Evolutionary conservation across 148 eudicot genomes (phyloP).

Genomic region (Chenopodium berlandieri): DNA sequence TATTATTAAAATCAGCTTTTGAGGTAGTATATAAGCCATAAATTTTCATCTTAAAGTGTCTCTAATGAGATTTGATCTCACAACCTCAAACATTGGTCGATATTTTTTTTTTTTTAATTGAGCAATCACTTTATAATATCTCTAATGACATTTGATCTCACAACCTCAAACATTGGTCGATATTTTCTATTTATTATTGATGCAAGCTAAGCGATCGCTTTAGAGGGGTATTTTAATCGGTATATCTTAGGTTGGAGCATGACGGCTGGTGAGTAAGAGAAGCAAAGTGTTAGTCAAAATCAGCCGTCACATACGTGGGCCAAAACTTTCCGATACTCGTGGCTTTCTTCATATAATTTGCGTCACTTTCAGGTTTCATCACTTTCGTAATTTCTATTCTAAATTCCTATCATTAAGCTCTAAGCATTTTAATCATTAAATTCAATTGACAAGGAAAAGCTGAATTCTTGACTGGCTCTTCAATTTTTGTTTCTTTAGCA

Average conservation of each 20-base stretch:
- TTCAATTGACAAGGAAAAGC: neutral
- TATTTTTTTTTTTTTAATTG: too few species aligned
- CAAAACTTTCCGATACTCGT: neutral
- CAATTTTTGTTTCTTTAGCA: neutral
- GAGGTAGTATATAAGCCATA: too few species aligned
- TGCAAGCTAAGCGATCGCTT: too few species aligned
- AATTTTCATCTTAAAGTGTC: too few species aligned
- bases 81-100: too few species aligned
- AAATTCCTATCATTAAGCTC: neutral
- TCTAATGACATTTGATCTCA: too few species aligned
- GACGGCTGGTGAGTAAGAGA: conserved; percentile 1
- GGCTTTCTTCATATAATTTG: conserved; percentile 1
- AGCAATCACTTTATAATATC: too few species aligned
- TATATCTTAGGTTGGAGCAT: neutral
- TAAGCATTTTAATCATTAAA: neutral
- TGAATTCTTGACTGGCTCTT: neutral
- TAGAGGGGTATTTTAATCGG: too few species aligned
- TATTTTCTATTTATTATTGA: too few species aligned
- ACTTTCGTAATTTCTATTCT: neutral
- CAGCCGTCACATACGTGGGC: conserved; percentile 14
- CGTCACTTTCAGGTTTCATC: conserved; percentile 9
- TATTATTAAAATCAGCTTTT: too few species aligned
- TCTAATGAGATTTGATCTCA: too few species aligned
- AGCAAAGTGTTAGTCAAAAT: conserved; percentile 4
- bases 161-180: too few species aligned